Conservation (phyloP, 2,329 filamentous ascomycete genomes). For the Fusarium sp. region DNA sequence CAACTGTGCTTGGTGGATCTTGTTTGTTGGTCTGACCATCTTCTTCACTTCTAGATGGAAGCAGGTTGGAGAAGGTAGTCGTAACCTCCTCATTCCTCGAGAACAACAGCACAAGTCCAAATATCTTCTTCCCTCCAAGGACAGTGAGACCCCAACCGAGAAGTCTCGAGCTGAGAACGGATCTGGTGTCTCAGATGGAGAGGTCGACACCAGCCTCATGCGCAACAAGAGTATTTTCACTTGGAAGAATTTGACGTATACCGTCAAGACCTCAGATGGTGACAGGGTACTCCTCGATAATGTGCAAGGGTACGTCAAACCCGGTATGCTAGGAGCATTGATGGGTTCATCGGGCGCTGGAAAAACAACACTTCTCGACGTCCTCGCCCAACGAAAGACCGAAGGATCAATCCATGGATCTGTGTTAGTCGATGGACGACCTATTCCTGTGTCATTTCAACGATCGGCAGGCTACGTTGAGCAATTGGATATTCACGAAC, state of each 20-base stretch:
- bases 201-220: constrained; percentile 58
- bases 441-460: constrained; percentile 79
- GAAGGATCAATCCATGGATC: constrained; percentile 81
- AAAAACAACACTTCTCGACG: constrained; percentile 87
- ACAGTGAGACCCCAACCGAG: constrained; percentile 57
- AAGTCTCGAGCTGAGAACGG: fast-evolving
- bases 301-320: constrained; percentile 86
- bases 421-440: constrained; percentile 80
- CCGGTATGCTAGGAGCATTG: constrained; percentile 80
- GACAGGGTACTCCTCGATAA: constrained; percentile 80
- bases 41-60: constrained; percentile 69
- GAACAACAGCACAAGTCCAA: constrained; percentile 62
- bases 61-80: constrained; percentile 63
- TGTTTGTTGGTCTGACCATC: constrained; percentile 70
- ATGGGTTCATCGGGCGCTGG: constrained; percentile 87
- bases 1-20: constrained; percentile 70
- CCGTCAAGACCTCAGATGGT: constrained; percentile 69
- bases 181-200: not conserved
- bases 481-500: constrained; percentile 83
- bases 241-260: constrained; percentile 79
- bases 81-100: constrained; percentile 70
- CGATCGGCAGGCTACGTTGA: constrained; percentile 84
- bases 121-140: constrained; percentile 54
- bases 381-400: constrained; percentile 82
- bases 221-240: constrained; percentile 78